These are phyloP conservation scores for Paratinospora sagittata DNA, from an alignment of 164 flowering plant genomes.

Conservation along the genomic window DNA sequence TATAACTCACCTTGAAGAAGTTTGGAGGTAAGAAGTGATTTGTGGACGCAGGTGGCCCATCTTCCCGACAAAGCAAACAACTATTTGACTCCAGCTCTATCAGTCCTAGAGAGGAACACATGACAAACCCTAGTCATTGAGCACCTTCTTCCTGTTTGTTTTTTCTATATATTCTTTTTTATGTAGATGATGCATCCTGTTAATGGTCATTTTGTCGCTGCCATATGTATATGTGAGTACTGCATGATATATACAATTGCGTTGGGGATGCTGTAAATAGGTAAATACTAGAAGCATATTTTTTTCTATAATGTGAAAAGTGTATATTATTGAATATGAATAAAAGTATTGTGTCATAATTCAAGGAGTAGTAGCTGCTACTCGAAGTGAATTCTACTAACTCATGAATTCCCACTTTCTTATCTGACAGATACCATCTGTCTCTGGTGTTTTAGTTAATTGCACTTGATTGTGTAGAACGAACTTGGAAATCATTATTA, in stretches of 20 bases:
- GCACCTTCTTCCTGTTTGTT: neutral
- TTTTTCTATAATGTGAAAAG: too few relatives aligned
- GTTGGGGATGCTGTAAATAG: neutral
- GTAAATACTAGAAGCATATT: too few relatives aligned
- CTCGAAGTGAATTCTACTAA: too few relatives aligned
- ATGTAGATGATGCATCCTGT: neutral
- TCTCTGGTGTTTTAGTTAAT: too few relatives aligned
- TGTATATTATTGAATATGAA: too few relatives aligned
- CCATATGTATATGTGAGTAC: too few relatives aligned
- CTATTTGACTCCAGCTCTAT: slow-evolving; percentile 82
- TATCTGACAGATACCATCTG: too few relatives aligned
- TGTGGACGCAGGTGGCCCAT: slow-evolving; percentile 76
- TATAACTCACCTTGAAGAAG: neutral
- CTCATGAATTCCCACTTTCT: too few relatives aligned
- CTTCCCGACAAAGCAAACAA: slow-evolving; percentile 96
- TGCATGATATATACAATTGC: neutral
- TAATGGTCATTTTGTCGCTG: neutral
- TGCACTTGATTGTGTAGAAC: too few relatives aligned
- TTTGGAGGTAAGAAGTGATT: neutral
- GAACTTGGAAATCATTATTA: too few relatives aligned
- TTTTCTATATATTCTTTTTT: neutral
- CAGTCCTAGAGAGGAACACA: slow-evolving; percentile 85
- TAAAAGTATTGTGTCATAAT: too few relatives aligned
- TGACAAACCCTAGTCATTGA: slow-evolving; percentile 22
- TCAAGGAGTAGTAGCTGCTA: too few relatives aligned